Conservation (phyloP, 192 early-diverging fungal genomes). For the Piromyces finnis region DNA sequence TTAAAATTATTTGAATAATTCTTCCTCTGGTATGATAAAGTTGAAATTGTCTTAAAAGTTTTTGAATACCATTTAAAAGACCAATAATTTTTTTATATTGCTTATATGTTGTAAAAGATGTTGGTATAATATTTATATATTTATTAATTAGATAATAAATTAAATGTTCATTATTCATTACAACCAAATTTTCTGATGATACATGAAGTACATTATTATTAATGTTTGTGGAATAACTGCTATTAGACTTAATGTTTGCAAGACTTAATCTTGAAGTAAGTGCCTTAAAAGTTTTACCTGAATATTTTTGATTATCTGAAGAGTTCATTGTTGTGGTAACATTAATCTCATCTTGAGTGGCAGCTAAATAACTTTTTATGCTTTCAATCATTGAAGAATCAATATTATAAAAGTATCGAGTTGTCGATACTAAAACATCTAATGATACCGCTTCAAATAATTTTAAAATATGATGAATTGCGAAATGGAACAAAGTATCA, state of each 20-base stretch:
- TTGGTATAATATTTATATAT: background rate
- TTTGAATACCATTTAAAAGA: background rate
- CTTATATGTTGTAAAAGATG: background rate
- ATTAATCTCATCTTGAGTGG: background rate
- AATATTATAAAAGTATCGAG: background rate
- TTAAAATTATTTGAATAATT: background rate
- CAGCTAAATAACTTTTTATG: background rate
- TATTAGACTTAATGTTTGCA: background rate
- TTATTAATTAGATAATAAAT: background rate
- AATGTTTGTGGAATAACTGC: background rate
- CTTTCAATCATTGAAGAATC: background rate
- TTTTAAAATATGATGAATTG: background rate
- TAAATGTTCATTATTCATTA: background rate
- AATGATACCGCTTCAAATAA: background rate
- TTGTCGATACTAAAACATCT: background rate
- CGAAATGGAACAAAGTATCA: background rate
- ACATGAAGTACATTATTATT: background rate
- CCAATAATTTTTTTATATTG: background rate
- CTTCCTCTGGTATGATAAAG: background rate
- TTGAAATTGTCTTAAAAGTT: background rate
- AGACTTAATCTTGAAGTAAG: background rate
- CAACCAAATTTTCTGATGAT: background rate
- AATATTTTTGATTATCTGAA: too few relatives aligned
- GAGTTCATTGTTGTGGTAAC: too few relatives aligned
- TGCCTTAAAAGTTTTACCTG: background rate